Conservation (phyloP, 352 stramenopile species). For the Globisporangium barbulae region DNA sequence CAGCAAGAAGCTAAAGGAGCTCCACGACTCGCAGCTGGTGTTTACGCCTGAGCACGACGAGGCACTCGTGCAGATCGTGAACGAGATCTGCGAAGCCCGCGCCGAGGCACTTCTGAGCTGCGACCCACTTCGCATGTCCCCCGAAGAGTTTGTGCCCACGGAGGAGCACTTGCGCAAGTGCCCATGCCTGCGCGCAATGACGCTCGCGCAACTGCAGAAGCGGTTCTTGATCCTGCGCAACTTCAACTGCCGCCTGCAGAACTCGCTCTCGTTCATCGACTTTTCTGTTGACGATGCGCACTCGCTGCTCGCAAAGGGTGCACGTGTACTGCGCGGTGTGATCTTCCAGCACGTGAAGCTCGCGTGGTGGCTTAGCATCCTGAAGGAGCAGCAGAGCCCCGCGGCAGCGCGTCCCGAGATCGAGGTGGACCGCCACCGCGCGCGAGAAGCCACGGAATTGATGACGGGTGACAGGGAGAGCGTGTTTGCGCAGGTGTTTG, state of each 20-base stretch:
- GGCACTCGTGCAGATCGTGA: constrained; percentile 77
- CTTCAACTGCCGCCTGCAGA: constrained; percentile 86
- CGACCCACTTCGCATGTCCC: constrained; percentile 79
- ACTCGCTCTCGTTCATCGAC: constrained; percentile 83
- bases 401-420: constrained; percentile 78
- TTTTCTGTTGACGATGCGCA: constrained; percentile 60
- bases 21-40: constrained; percentile 66
- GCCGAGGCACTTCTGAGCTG: constrained; percentile 74
- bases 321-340: constrained; percentile 55
- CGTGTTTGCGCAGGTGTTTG: constrained; percentile 86
- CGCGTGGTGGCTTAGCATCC: constrained; percentile 83
- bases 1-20: constrained; percentile 42
- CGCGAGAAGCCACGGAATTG: constrained; percentile 55
- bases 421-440: constrained; percentile 79
- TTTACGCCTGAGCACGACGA: constrained; percentile 69
- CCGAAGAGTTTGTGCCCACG: constrained; percentile 73
- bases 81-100: constrained; percentile 77
- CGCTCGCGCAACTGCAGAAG: constrained; percentile 58
- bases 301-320: constrained; percentile 60
- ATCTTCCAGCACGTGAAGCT: constrained; percentile 89
- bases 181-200: constrained; percentile 38
- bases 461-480: constrained; percentile 60
- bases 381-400: constrained; percentile 85
- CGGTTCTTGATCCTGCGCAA: constrained; percentile 86
- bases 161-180: constrained; percentile 62